Conservation (phyloP, 345 rosid species). For the Acer yangbiense region DNA sequence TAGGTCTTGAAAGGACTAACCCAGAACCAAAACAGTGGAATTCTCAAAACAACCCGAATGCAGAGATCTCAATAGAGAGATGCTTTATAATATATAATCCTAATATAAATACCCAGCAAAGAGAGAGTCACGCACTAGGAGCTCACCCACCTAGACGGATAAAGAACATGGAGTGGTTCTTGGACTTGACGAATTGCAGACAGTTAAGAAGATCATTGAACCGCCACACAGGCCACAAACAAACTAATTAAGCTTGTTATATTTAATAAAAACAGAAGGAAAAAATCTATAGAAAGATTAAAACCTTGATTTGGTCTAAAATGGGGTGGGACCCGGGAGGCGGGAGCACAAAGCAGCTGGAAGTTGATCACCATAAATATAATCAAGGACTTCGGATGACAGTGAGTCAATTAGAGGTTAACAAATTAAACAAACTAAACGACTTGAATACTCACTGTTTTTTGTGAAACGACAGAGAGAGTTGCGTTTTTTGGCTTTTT, state of each 20-base stretch:
- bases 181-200: conserved; percentile 22
- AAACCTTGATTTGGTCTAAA: neutral
- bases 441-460: too few species aligned
- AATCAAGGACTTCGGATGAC: too few species aligned
- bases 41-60: neutral
- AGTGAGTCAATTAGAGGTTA: neutral
- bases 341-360: too few species aligned
- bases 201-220: conserved; percentile 7
- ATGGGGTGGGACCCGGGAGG: too few species aligned
- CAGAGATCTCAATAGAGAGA: conserved; percentile 23
- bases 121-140: neutral
- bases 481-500: too few species aligned
- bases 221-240: too few species aligned
- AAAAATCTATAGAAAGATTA: neutral
- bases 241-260: neutral
- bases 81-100: neutral
- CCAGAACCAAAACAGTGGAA: conserved; percentile 13
- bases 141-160: conserved; percentile 35
- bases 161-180: conserved; percentile 36
- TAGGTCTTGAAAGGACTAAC: neutral
- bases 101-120: conserved; percentile 10
- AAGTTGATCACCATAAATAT: too few species aligned
- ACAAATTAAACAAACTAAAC: too few species aligned
- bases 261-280: neutral
- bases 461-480: too few species aligned